Conservation (phyloP, 495 filamentous ascomycete genomes). For the Lineolata rhizophorae region DNA sequence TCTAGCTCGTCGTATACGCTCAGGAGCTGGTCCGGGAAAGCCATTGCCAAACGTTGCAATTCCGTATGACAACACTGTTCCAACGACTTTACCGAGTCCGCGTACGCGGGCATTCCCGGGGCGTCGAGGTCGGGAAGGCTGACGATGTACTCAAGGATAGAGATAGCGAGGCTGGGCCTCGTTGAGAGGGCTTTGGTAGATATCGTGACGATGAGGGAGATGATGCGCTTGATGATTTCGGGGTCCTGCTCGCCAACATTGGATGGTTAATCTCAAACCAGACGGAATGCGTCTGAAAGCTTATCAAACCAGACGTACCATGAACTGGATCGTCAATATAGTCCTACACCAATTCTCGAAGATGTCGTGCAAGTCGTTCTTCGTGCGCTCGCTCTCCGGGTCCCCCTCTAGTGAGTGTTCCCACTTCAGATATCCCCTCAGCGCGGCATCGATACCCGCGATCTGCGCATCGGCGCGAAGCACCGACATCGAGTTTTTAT, state of each 20-base stretch:
- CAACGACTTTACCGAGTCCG: slow-evolving; percentile 78
- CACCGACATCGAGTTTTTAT: slow-evolving; percentile 53
- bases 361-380: slow-evolving; percentile 36
- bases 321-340: slow-evolving; percentile 27
- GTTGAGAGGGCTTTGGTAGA: slow-evolving; percentile 63
- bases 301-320: too few species aligned
- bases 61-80: slow-evolving; percentile 65
- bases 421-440: slow-evolving; percentile 83
- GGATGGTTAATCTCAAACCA: too few species aligned
- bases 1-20: slow-evolving; percentile 72
- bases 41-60: slow-evolving; percentile 68
- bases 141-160: slow-evolving; percentile 73
- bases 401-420: slow-evolving; percentile 28
- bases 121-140: slow-evolving; percentile 46
- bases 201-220: slow-evolving; percentile 69
- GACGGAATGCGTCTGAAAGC: slow-evolving; percentile 4
- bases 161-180: slow-evolving; percentile 58
- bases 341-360: slow-evolving; percentile 66
- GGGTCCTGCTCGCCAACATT: too few species aligned
- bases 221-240: slow-evolving; percentile 56
- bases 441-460: slow-evolving; percentile 69
- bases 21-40: slow-evolving; percentile 74
- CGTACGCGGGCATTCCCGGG: slow-evolving; percentile 40
- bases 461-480: slow-evolving; percentile 75
- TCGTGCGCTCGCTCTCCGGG: slow-evolving; percentile 41